Evolutionary conservation across 176 grass and related monocot genomes (phyloP).

Genomic region (Eleusine coracana): DNA sequence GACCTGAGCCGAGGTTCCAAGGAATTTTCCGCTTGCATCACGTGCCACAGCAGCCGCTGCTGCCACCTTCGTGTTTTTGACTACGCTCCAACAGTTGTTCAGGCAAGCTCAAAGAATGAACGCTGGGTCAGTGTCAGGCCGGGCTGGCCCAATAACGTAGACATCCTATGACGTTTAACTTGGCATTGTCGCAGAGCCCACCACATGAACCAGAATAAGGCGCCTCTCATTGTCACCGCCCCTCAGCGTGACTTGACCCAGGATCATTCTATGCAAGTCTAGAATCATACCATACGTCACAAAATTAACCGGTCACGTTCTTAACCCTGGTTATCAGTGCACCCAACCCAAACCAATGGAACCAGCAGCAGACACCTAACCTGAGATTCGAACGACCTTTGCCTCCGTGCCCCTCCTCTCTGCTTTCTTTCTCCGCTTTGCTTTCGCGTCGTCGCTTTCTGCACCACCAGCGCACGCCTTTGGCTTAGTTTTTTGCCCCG

Average conservation of each 20-base stretch:
- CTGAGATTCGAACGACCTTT: conserved; percentile 43
- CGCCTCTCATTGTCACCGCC: not conserved
- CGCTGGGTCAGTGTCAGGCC: not conserved
- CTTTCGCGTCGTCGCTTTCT: conserved; percentile 26
- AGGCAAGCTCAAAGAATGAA: too few species aligned
- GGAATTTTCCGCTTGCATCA: too few species aligned
- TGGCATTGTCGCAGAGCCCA: not conserved
- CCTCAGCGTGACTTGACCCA: not conserved
- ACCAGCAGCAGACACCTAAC: conserved; percentile 31
- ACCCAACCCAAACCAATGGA: not conserved
- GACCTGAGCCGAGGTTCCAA: too few species aligned
- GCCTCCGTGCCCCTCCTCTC: not conserved
- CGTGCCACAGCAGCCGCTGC: too few species aligned
- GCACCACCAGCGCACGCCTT: conserved; percentile 36
- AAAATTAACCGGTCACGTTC: not conserved
- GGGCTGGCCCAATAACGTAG: too few species aligned
- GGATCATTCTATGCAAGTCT: not conserved
- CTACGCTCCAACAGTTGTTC: too few species aligned
- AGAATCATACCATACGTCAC: not conserved
- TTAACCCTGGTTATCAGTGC: not conserved
- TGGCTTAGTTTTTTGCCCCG: not conserved
- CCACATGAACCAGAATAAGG: not conserved
- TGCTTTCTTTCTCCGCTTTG: not conserved
- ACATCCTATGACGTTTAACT: not conserved
- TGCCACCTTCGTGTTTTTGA: too few species aligned